Evolutionary conservation across 2,329 filamentous ascomycete species (phyloP), one percentile per base, ranked within the genome.

Genomic region (Sporothrix brunneoviolacea): DNA sequence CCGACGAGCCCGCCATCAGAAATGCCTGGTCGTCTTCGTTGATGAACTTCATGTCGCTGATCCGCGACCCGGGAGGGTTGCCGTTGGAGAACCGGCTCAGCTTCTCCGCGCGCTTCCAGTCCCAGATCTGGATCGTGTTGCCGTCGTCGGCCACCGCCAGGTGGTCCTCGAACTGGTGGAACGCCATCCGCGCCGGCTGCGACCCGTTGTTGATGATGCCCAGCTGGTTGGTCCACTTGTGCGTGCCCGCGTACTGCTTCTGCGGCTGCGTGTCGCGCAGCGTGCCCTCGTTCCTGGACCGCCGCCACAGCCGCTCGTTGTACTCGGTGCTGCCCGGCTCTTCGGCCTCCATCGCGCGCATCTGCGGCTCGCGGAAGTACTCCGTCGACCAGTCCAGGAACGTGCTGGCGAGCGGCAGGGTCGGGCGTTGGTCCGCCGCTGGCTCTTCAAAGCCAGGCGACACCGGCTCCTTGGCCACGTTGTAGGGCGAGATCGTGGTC

Each of bases 21-120:
- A 97, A 81, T 3, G 91, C 93, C 63, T 94, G 89, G 64, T 98
- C 93, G 60, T 98, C 93, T 67, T 98, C 93, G 59, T 98, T 98
- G 72, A 98, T 95, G 67, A 97, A 96, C 50, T 90, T 88, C 64
- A 96, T 83, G 65, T 97, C 91, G 48, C 90, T 95, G 60, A 98
- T 95, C 59, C 84, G 89, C 22, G 90, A 95, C 3, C 91, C 89
- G 28, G 83, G 76, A 0, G 93, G 93, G 61, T 98, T 98, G 43
- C 88, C 91, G 61, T 97, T 97, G 24, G 88, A 94, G 68, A 98
- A 98, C 50, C 86, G 84, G 63, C 82, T 88, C 56, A 95, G 72
- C 30, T 84, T 81, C 44, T 76, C 77, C 57, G 86, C 82, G 49
- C 79, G 80, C 67, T 89, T 84, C 86, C 91, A 98, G 66, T 98